phyloP scores from a whole-genome alignment of 2,329 filamentous ascomycete genomes.

The Alternaria triticina region DNA sequence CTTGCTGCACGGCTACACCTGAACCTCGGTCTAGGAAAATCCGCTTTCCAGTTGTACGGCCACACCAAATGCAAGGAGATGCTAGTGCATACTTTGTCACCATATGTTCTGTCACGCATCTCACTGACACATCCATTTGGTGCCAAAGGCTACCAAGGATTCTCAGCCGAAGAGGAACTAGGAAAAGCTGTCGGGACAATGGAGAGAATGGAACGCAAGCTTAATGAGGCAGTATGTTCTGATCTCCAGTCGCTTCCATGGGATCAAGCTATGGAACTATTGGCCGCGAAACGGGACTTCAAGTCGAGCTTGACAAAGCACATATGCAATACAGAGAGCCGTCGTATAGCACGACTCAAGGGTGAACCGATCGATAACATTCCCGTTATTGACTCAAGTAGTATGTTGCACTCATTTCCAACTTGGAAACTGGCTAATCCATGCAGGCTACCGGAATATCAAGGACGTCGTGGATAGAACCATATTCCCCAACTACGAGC shows the following conservation, averaged over 20 bases:
- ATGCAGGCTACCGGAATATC: conserved; percentile 25
- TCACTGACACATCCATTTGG: conserved; percentile 45
- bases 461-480: conserved; percentile 37
- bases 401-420: conserved; percentile 18
- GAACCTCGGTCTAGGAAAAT: conserved; percentile 37
- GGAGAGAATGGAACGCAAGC: conserved; percentile 36
- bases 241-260: conserved; percentile 37
- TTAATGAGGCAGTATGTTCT: conserved; percentile 31
- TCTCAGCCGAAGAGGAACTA: conserved; percentile 39
- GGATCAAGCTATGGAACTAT: conserved; percentile 36
- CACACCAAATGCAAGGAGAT: conserved; percentile 43
- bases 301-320: conserved; percentile 40
- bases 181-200: conserved; percentile 35
- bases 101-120: conserved; percentile 39
- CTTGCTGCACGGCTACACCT: conserved; percentile 43
- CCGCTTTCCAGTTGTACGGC: conserved; percentile 38
- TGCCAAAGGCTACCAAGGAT: conserved; percentile 29
- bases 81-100: conserved; percentile 41
- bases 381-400: conserved; percentile 20
- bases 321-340: conserved; percentile 38
- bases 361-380: conserved; percentile 29
- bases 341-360: conserved; percentile 39
- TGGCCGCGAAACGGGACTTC: conserved; percentile 32
- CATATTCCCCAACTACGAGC: conserved; percentile 34
- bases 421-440: conserved; percentile 8